These are phyloP conservation scores for Rhinocladiella mackenziei DNA, from an alignment of 2,329 filamentous ascomycete genomes.

Conservation along the genomic window DNA sequence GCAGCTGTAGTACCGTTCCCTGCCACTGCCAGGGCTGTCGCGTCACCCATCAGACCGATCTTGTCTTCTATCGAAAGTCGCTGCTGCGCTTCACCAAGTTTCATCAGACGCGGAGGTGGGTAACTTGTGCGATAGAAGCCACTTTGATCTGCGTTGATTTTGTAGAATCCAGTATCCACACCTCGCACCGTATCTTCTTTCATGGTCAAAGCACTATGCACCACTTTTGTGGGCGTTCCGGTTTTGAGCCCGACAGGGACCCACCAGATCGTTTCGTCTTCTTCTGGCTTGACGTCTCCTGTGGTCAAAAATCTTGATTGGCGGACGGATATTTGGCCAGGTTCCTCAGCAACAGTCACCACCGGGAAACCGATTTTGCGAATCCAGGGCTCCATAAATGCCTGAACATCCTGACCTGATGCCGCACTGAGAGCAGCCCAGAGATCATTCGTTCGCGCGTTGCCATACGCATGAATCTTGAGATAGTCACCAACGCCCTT, in stretches of 20 bases:
- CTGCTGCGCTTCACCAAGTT: conserved; percentile 72
- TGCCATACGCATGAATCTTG: conserved; percentile 76
- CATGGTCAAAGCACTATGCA: conserved; percentile 64
- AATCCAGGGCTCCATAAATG: conserved; percentile 93
- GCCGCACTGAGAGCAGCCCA: conserved; percentile 85
- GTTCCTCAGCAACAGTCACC: conserved; percentile 77
- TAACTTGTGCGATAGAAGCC: conserved; percentile 95
- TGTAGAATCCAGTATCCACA: conserved; percentile 77
- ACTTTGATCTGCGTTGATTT: conserved; percentile 83
- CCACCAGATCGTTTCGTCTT: conserved; percentile 94
- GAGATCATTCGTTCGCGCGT: conserved; percentile 86
- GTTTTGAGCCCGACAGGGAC: conserved; percentile 82
- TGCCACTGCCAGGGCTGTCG: conserved; percentile 80
- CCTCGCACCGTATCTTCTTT: conserved; percentile 70
- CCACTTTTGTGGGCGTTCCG: conserved; percentile 60
- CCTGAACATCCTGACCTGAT: conserved; percentile 78
- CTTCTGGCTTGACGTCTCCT: conserved; percentile 84
- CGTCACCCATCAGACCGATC: conserved; percentile 86
- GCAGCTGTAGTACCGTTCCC: conserved; percentile 78
- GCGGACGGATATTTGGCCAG: conserved; percentile 73
- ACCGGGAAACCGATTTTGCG: conserved; percentile 92
- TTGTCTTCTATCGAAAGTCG: conserved; percentile 81
- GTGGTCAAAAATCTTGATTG: conserved; percentile 89
- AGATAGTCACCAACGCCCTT: conserved; percentile 87
- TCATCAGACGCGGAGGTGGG: conserved; percentile 73